These are phyloP conservation scores for Jacaranda copaia DNA, from an alignment of 257 asterid genomes.

Conservation along the genomic window DNA sequence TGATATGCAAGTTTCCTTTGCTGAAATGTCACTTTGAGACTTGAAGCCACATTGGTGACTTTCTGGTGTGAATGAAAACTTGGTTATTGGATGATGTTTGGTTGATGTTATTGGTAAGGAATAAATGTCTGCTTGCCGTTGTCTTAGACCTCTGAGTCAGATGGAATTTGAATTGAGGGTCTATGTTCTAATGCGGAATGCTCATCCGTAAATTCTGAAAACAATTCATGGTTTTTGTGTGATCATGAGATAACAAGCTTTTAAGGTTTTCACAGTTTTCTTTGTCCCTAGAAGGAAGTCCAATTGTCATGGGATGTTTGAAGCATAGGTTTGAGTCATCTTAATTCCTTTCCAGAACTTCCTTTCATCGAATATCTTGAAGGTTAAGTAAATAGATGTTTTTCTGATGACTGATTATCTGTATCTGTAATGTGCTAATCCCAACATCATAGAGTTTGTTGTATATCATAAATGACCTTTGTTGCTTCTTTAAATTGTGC, in stretches of 20 bases:
- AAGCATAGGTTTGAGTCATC: neutral
- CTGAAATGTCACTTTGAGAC: neutral
- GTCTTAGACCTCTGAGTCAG: neutral
- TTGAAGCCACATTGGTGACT: slow-evolving; percentile 9
- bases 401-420: slow-evolving; percentile 22
- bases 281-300: slow-evolving; percentile 10
- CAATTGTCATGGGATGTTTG: slow-evolving; percentile 13
- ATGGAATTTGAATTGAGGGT: slow-evolving; percentile 7
- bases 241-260: slow-evolving; percentile 12
- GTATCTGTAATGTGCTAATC: neutral
- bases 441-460: slow-evolving; percentile 4
- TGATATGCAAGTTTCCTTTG: slow-evolving; percentile 4
- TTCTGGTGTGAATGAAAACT: slow-evolving; percentile 19
- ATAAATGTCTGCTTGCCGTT: neutral
- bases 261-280: slow-evolving; percentile 14
- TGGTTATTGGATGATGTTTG: slow-evolving; percentile 13
- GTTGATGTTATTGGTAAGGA: neutral
- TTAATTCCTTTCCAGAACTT: slow-evolving; percentile 2
- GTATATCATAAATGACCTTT: neutral
- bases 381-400: slow-evolving; percentile 12
- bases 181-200: slow-evolving; percentile 7
- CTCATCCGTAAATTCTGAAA: neutral
- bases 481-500: slow-evolving; percentile 23
- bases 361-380: neutral
- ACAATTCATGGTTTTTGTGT: neutral